These are phyloP conservation scores for Ustilaginoidea virens DNA, from an alignment of 2,329 filamentous ascomycete genomes.

Conservation along the genomic window DNA sequence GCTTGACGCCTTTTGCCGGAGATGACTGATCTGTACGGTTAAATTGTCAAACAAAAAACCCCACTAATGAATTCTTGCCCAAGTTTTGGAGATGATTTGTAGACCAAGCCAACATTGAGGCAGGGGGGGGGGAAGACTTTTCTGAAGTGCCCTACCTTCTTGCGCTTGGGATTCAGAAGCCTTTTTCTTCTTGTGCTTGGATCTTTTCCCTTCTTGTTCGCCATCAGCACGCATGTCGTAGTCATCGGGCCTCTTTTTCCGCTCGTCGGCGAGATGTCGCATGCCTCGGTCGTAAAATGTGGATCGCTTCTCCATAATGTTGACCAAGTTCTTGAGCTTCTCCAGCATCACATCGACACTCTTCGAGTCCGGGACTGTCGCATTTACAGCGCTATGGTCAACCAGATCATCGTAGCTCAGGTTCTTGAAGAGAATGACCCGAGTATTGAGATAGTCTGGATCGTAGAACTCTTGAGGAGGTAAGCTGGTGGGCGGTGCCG, in stretches of 20 bases:
- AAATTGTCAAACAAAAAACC: background rate
- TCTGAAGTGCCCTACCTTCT: conserved; percentile 6
- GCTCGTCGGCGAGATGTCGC: conserved; percentile 49
- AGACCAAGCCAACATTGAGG: no score
- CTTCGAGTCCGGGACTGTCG: conserved; percentile 46
- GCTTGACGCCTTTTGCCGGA: conserved; percentile 35
- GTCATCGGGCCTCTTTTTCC: conserved; percentile 47
- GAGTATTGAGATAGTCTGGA: conserved; percentile 52
- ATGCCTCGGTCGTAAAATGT: conserved; percentile 58
- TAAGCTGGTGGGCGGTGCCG: conserved; percentile 30
- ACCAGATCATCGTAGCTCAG: conserved; percentile 55
- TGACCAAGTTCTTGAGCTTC: conserved; percentile 47
- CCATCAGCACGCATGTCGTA: conserved; percentile 30
- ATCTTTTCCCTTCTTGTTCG: conserved; percentile 37
- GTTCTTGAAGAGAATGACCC: conserved; percentile 41
- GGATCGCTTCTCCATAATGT: conserved; percentile 51
- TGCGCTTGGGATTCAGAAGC: conserved; percentile 40
- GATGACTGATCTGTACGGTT: conserved; percentile 35
- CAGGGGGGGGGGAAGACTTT: no score
- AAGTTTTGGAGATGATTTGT: no score
- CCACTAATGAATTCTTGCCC: no score
- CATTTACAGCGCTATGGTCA: conserved; percentile 41
- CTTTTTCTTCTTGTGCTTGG: conserved; percentile 69
- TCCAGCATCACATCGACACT: conserved; percentile 48
- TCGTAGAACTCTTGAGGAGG: conserved; percentile 39